A percentile compares a stretch with the other conserved stretches of the same genome.
Conservation (phyloP, 2,329 filamentous ascomycete species). For the Pseudocercospora fuligena region DNA sequence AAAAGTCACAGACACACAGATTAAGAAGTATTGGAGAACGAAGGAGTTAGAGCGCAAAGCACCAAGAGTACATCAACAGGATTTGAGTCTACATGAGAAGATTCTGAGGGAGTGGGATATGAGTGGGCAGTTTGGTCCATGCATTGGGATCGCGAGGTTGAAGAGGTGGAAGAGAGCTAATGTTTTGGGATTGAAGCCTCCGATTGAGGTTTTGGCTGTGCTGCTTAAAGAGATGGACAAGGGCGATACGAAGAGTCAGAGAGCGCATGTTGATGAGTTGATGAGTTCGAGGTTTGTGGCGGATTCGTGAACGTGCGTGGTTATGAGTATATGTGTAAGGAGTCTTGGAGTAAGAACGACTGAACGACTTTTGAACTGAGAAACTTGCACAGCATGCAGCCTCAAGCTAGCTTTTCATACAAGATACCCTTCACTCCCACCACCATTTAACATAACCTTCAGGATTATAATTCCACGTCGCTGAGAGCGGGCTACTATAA, state of each 20-base stretch:
- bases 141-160: conserved; percentile 78
- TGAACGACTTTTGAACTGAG: background rate
- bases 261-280: conserved; percentile 74
- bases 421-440: background rate
- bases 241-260: conserved; percentile 61
- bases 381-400: background rate
- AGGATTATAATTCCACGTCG: background rate
- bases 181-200: conserved; percentile 79
- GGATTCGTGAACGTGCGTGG: conserved; percentile 38
- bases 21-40: conserved; percentile 76
- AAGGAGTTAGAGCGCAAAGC: conserved; percentile 73
- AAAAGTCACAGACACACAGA: conserved; percentile 68
- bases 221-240: conserved; percentile 72
- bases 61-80: conserved; percentile 77
- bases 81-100: conserved; percentile 76
- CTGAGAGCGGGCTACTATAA: background rate
- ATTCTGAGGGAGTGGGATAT: conserved; percentile 91
- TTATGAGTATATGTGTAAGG: background rate
- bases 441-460: background rate
- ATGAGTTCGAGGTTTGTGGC: conserved; percentile 54
- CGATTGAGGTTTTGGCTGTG: conserved; percentile 87
- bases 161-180: conserved; percentile 90
- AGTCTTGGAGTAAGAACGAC: background rate
- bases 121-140: conserved; percentile 88
- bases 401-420: background rate